Conservation (phyloP, 2,329 filamentous ascomycete genomes). For the Fusarium nanum region DNA sequence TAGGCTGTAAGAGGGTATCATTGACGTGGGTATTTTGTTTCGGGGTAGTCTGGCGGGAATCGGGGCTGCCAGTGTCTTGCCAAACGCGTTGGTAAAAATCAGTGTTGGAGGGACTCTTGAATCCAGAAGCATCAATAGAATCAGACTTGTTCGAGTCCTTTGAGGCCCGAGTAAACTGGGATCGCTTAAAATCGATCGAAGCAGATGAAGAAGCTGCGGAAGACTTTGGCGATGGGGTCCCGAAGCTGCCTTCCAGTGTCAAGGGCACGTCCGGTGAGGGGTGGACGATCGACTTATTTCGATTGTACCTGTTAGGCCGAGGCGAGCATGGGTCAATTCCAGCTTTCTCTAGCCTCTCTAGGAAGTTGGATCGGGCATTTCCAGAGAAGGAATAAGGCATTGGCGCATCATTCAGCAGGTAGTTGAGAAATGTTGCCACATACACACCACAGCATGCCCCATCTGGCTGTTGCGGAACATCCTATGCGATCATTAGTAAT, state of each 20-base stretch:
- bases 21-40: neutral
- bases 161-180: accelerated
- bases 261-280: neutral
- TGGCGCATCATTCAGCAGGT: neutral
- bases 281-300: neutral
- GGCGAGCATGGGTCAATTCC: neutral
- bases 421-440: neutral
- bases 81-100: neutral
- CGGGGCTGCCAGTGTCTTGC: neutral
- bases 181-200: neutral
- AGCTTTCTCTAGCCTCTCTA: neutral
- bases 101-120: neutral
- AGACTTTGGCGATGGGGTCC: neutral
- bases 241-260: neutral
- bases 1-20: neutral
- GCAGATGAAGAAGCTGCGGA: neutral
- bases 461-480: neutral
- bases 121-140: neutral
- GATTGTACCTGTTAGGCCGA: neutral
- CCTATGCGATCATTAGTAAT: neutral
- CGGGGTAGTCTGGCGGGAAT: neutral
- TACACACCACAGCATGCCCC: neutral
- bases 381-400: neutral
- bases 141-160: neutral
- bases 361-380: neutral